Conservation (phyloP, 345 rosid species). For the Atalantia buxifolia region DNA sequence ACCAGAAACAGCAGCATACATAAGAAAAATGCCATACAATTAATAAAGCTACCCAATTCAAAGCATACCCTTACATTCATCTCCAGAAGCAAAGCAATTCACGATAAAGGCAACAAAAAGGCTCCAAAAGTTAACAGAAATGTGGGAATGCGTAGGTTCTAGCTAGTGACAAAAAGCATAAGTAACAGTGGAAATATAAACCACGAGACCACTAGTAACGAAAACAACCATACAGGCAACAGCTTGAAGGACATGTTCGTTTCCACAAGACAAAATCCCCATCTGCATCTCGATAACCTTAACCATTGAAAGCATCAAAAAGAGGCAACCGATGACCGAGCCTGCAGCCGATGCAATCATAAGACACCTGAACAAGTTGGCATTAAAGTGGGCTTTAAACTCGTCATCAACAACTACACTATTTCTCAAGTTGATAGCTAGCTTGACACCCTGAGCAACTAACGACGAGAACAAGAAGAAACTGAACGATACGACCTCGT, state of each 20-base stretch:
- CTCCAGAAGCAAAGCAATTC: no score
- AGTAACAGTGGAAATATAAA: slow-evolving; percentile 72
- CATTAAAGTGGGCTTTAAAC: slow-evolving; percentile 69
- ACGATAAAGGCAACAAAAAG: no score
- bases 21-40: no score
- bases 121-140: no score
- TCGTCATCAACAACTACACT: slow-evolving; percentile 77
- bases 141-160: no score
- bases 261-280: slow-evolving; percentile 80
- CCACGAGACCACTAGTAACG: slow-evolving; percentile 75
- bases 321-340: slow-evolving; percentile 91
- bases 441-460: slow-evolving; percentile 86
- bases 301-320: slow-evolving; percentile 79
- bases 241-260: slow-evolving; percentile 56
- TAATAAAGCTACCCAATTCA: no score
- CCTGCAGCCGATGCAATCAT: slow-evolving; percentile 90
- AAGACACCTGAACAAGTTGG: slow-evolving; percentile 65
- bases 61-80: no score
- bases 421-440: slow-evolving; percentile 72
- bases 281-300: slow-evolving; percentile 80
- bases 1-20: no score
- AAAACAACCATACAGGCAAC: slow-evolving; percentile 53
- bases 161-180: slow-evolving; percentile 70
- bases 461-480: slow-evolving; percentile 93
- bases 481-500: slow-evolving; percentile 88